Base-by-base conservation (phyloP, 2,329 filamentous ascomycete genomes). In the Chaetomium sp. region DNA sequence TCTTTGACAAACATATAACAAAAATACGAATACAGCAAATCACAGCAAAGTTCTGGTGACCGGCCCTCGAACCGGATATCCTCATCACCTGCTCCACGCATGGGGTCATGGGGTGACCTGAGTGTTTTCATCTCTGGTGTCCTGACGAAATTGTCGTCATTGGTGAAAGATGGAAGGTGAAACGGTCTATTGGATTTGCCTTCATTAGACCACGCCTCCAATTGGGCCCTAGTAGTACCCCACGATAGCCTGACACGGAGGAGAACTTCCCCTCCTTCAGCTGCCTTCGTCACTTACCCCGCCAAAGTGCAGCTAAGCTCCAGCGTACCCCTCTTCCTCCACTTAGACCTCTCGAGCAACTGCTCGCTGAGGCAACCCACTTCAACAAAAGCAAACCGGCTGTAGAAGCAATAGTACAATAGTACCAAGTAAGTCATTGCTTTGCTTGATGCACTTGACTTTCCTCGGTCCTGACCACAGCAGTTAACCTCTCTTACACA, bases 201-300 rank as follows among this genome's bases (percentile, higher is more conserved):
- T 49, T 27, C 13, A 38, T 27, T 3, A 27, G 5, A n/a, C 38
- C 4, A 23, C 8, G 21, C 27, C 13, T 33, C 27, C n/a, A 33
- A 62, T 54, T 58, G 61, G 45, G 45, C 56, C 19, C 47, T 8
- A 35, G 19, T 6, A 19, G n/a, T 45, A 33, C 9, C 23, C 33
- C 23, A 21, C 21, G 29, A 21, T 45, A 16, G n/a, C 31, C 23
- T 45, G 33, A 5, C 21, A 29, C 27, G 8, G 23, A 27, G 58
- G 33, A 60, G 33, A 60, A 31, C 47, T 60, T 53, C 50, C 51
- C 45, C 42, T 57, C 49, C 35, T 47, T 49, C 61, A 57, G 25
- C 61, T 63, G 21, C 33, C 33, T 27, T 45, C 9, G 12, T 51
- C 25, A 27, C 29, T 50, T 60, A 53, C 62, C 62, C 62, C 62